Evolutionary conservation across 225 moss, liverwort and hornwort genomes (phyloP).

Genomic region (Ulota crispa): DNA sequence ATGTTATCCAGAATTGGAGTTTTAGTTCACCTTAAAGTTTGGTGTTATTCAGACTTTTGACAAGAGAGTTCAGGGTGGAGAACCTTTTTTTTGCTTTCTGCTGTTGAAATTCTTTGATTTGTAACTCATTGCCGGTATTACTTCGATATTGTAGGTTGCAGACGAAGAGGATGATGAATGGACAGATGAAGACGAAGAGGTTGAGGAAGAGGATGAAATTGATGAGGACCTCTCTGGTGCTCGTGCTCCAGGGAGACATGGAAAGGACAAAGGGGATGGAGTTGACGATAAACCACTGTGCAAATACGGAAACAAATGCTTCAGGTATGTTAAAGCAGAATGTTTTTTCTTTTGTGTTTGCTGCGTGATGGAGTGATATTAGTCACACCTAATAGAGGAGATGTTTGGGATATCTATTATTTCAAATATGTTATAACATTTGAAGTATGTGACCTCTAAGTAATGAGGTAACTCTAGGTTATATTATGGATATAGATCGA

Average conservation of each 20-base stretch:
- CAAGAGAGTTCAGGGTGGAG: background rate
- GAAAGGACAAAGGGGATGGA: conserved; percentile 4
- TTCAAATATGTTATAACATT: too few species aligned
- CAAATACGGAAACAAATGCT: conserved; percentile 51
- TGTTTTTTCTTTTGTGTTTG: background rate
- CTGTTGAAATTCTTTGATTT: conserved; percentile 1
- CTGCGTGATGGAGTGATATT: too few species aligned
- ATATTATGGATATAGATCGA: too few species aligned
- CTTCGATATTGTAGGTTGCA: conserved; percentile 31
- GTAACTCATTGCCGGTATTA: background rate
- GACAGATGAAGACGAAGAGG: conserved; percentile 44
- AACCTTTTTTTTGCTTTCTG: background rate
- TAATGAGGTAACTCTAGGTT: background rate
- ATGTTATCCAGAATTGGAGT: background rate
- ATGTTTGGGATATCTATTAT: too few species aligned
- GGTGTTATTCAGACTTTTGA: background rate
- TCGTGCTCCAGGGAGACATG: conserved; percentile 9
- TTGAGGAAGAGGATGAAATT: conserved; percentile 26
- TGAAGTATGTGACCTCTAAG: background rate
- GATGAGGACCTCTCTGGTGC: conserved; percentile 14
- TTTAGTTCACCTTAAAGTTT: background rate
- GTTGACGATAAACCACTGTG: conserved; percentile 33
- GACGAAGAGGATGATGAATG: conserved; percentile 54
- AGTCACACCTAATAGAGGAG: background rate
- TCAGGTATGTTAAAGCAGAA: conserved; percentile 31